Base-by-base conservation (phyloP, 352 stramenopile genomes). In the Phytophthora niederhauseri region DNA sequence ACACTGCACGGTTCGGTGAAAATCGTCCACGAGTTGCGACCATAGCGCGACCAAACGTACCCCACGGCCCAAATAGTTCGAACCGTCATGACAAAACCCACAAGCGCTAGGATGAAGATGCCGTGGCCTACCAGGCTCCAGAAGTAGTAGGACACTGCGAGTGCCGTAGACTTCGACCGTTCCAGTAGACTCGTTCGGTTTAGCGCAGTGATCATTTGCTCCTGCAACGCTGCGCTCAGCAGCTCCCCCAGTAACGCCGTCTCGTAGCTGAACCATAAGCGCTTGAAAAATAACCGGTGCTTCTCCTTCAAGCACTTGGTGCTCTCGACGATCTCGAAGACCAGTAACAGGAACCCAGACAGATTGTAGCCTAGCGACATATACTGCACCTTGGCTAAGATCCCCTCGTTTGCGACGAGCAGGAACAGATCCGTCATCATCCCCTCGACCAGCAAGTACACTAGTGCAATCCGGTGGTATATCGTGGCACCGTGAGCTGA, bases 371-470 rank as follows among this genome's bases (percentile, higher is more conserved):
- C 66, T 0, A 73, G n/a, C 2, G 66, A 79, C 22, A 70, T 54
- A 58, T 78, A 73, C 67, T 75, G 71, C 3, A 73, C 55, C 49
- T 66, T 69, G 1, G 67, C 61, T 14, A 72, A 28, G 12, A 61
- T 19, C 1, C 71, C 71, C 46, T 78, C 61, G 14, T 75, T 78
- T 6, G 71, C 67, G 51, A 77, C 60, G 1, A 75, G 45, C 30
- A 78, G 49, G 24, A 73, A 77, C 8, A 77, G 31, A n/a, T 77
- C 70, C 12, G 64, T 64, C 70, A 77, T 77, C n/a, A 77, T 57
- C 2, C 70, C 70, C 6, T 77, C 70, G n/a, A 70, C 14, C 1
- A 77, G 31, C 20, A 77, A 36, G 17, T 73, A 70, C 17, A 77
- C 15, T n/a, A 77, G 26, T 2, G 11, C 54, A 19, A 53, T 20